These are phyloP conservation scores for Alternaria burnsii DNA, from an alignment of 2,329 filamentous ascomycete species.

Conservation along the genomic window DNA sequence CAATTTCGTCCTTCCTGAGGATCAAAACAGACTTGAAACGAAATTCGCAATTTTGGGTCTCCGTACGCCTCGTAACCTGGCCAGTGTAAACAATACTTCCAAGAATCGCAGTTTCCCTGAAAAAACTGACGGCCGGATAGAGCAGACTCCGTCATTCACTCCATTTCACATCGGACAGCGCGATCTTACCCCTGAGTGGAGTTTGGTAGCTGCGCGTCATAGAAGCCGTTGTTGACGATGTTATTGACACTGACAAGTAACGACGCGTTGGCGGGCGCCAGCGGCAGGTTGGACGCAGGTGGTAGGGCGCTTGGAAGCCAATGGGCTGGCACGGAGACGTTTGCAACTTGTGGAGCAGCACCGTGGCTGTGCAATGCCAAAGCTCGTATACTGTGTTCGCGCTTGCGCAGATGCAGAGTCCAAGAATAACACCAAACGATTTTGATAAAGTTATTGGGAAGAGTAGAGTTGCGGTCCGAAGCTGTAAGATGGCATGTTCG, in stretches of 20 bases:
- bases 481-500: neutral
- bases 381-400: slow-evolving; percentile 4
- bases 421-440: slow-evolving; percentile 5
- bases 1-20: slow-evolving; percentile 18
- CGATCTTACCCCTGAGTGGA: slow-evolving; percentile 1
- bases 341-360: slow-evolving; percentile 8
- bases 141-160: neutral
- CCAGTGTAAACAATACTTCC: slow-evolving; percentile 10
- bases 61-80: slow-evolving; percentile 12
- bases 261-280: slow-evolving; percentile 10
- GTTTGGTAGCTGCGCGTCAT: slow-evolving; percentile 11
- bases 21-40: slow-evolving; percentile 22
- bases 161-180: neutral
- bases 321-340: slow-evolving; percentile 7
- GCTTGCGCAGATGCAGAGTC: slow-evolving; percentile 2
- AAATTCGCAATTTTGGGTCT: slow-evolving; percentile 24
- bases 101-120: slow-evolving; percentile 2
- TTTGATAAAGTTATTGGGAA: neutral
- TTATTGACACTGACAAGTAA: slow-evolving; percentile 15
- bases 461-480: neutral
- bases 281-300: slow-evolving; percentile 10
- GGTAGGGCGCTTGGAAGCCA: slow-evolving; percentile 5
- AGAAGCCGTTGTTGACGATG: slow-evolving; percentile 6
- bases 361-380: slow-evolving; percentile 15
- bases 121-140: neutral